Percentiles rank a stretch among this genome's conserved stretches.
Conservation (phyloP, 2,329 filamentous ascomycete species). For the Tolypocladium pustulatum region DNA sequence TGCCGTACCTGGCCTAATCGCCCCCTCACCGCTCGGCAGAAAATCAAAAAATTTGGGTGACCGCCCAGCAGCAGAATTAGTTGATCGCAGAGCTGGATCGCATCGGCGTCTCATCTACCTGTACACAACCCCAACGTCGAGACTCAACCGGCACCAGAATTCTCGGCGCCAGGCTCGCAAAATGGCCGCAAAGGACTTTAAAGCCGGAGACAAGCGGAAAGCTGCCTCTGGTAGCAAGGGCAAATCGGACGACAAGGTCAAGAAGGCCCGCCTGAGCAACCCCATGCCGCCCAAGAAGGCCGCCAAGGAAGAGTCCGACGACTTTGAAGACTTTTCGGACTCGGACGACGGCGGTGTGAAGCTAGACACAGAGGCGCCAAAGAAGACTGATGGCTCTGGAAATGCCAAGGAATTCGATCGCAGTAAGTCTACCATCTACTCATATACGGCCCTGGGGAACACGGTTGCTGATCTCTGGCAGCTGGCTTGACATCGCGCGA, state of each 20-base stretch:
- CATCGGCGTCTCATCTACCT: not conserved
- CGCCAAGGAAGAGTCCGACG: constrained; percentile 27
- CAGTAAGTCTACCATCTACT: constrained; percentile 19
- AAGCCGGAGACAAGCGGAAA: constrained; percentile 47
- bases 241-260: constrained; percentile 29
- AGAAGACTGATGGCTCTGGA: constrained; percentile 18
- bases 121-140: not conserved
- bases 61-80: not conserved
- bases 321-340: constrained; percentile 35
- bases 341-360: constrained; percentile 43
- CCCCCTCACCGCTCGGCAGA: constrained; percentile 24
- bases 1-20: constrained; percentile 11
- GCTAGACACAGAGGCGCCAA: constrained; percentile 25
- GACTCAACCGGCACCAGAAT: not conserved
- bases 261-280: constrained; percentile 39
- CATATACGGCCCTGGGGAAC: too few relatives aligned
- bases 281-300: constrained; percentile 22
- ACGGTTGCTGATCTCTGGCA: not conserved
- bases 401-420: constrained; percentile 30
- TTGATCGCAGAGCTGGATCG: not conserved
- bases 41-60: constrained; percentile 12
- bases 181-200: constrained; percentile 39
- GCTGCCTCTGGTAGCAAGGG: constrained; percentile 32
- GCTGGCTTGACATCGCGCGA: constrained; percentile 55
- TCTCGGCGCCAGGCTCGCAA: not conserved